Evolutionary conservation across 2,329 filamentous ascomycete species (phyloP).

Genomic region (Lasiodiplodia gonubiensis): DNA sequence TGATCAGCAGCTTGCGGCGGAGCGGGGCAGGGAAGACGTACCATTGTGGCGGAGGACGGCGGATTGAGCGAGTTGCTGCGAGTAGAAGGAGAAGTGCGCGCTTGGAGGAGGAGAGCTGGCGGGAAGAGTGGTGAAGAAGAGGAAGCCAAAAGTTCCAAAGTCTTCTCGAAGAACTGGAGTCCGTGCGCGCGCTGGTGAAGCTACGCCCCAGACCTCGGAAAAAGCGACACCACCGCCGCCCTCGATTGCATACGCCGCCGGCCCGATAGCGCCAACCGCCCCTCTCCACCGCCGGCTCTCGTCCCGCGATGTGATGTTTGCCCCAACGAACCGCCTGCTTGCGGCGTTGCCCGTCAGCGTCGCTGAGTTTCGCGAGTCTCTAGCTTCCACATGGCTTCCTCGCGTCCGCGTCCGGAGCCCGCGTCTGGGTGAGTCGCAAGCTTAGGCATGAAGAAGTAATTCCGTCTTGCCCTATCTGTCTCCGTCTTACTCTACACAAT

Average conservation of each 20-base stretch:
- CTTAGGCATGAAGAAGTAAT: neutral
- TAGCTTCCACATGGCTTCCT: constrained; percentile 28
- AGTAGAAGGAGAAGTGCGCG: neutral
- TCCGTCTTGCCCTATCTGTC: neutral
- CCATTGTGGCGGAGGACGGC: constrained; percentile 29
- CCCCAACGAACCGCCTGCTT: constrained; percentile 24
- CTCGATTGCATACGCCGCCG: constrained; percentile 13
- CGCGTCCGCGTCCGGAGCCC: constrained; percentile 27
- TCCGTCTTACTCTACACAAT: neutral
- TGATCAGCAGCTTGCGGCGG: constrained; percentile 6
- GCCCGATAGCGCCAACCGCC: constrained; percentile 6
- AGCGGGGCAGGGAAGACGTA: constrained; percentile 8
- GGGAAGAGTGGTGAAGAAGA: constrained; percentile 20
- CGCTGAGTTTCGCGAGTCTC: constrained; percentile 25
- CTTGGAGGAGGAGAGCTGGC: constrained; percentile 5
- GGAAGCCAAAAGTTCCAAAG: constrained; percentile 14
- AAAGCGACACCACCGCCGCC: constrained; percentile 12
- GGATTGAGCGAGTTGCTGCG: neutral
- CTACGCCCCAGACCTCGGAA: constrained; percentile 24
- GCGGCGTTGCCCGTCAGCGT: constrained; percentile 25
- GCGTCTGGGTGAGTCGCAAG: constrained; percentile 23
- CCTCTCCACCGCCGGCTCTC: neutral
- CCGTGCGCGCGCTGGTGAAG: constrained; percentile 14
- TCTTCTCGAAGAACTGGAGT: constrained; percentile 21
- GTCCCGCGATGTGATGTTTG: constrained; percentile 28